A percentile compares a stretch with the other conserved stretches of the same genome.
These are phyloP conservation scores for Iberis pinnata DNA, from an alignment of 345 rosid species.

Conservation along the genomic window DNA sequence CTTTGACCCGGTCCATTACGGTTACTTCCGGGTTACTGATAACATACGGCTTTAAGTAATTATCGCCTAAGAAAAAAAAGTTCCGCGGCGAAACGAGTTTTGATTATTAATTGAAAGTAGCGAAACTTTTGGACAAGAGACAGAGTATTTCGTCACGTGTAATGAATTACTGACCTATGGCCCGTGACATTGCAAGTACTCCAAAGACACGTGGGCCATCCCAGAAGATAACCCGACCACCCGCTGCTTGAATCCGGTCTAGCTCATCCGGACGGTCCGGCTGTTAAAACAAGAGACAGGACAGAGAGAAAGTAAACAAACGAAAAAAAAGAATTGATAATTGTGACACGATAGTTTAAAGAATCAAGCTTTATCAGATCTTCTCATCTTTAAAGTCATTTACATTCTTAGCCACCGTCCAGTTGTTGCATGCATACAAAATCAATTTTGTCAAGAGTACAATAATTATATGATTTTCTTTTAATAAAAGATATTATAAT, in stretches of 20 bases:
- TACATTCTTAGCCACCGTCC: constrained; percentile 24
- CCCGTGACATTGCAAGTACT: constrained; percentile 86
- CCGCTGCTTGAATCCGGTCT: constrained; percentile 68
- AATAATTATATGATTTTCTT: too few species aligned
- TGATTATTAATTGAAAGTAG: neutral
- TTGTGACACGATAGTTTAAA: constrained; percentile 23
- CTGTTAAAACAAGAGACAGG: constrained; percentile 29
- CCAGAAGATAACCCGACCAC: constrained; percentile 88
- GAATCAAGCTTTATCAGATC: constrained; percentile 24
- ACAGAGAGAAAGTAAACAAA: neutral
- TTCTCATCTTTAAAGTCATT: constrained; percentile 9
- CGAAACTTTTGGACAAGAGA: constrained; percentile 3
- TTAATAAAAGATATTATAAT: too few species aligned
- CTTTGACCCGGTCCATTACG: constrained; percentile 47
- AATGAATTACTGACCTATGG: constrained; percentile 53
- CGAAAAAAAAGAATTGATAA: constrained; percentile 13
- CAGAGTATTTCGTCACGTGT: constrained; percentile 20
- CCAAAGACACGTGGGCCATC: constrained; percentile 87
- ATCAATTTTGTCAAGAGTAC: neutral
- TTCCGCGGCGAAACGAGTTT: constrained; percentile 14
- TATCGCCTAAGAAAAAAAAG: constrained; percentile 47
- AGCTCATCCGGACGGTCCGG: constrained; percentile 93
- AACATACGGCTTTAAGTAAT: constrained; percentile 83
- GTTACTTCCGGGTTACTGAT: constrained; percentile 77
- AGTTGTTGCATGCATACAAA: constrained; percentile 23